Base-by-base conservation (phyloP, 805 yeast genomes). In the Starmerella apicola region DNA sequence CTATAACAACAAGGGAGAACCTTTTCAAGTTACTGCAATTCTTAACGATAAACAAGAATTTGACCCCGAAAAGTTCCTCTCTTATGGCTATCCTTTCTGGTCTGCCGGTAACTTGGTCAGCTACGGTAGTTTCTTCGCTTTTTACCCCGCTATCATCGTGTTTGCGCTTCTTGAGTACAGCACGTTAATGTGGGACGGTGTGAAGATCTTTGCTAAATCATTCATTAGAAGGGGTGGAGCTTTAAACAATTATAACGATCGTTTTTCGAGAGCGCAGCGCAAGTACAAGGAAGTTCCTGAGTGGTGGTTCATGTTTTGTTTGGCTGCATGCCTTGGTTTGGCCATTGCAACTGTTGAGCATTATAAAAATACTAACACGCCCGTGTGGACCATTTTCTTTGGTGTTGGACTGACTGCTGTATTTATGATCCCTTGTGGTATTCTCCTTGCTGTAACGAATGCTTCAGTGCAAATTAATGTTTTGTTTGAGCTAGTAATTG, bases 261-360 rank as follows among this genome's bases (percentile, higher is more conserved):
- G 78, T 2, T 78, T 72, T 50, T 67, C 76, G 42, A 61, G 61
- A 34, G 74, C 75, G 69, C 76, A 76, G 78, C 48, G 68, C 9
- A 46, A 49, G 25, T 70, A 71, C 49, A 67, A 67, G 28, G 84
- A 78, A 47, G 82, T 76, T 18, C 91, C 91, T 1, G 80, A 74
- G 46, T 74, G 77, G 76, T 76, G 84, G 82, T 78, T 70, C 32
- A 70, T 35, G 70, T 77, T 6, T 49, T 44, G 62, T 13, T 53
- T 75, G 25, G 40, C 67, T 17, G 45, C 61, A 2, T 67, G 76
- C 26, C 54, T 73, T 1, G 51, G 58, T 6, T 61, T 68, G 45
- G 74, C 73, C 1, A 56, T 71, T 20, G 47, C 64, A 0, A 62
- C 69, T 43, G 72, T 72, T 8, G 50, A 64, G 38, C 56, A 39